Percentiles rank a stretch among this genome's conserved stretches.
Evolutionary conservation across 495 filamentous ascomycete species (phyloP).

Genomic region (Aspergillus baeticus): DNA sequence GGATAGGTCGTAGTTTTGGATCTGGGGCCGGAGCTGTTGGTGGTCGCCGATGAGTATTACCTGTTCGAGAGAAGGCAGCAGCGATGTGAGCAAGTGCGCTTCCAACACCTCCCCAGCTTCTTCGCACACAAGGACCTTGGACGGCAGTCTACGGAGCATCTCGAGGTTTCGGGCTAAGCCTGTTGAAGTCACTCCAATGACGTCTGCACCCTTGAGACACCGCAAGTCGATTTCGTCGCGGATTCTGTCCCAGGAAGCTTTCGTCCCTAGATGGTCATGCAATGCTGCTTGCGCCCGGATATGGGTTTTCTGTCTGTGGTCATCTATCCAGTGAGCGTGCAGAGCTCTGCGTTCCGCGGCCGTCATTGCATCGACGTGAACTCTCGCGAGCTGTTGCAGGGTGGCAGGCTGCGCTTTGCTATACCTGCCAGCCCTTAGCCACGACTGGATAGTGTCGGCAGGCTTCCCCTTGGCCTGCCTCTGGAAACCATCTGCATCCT

Average conservation of each 20-base stretch:
- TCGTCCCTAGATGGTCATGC: constrained; percentile 32
- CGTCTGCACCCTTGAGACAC: constrained; percentile 38
- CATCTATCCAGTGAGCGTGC: constrained; percentile 45
- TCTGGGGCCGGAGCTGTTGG: constrained; percentile 66
- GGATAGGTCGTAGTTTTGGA: constrained; percentile 63
- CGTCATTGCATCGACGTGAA: constrained; percentile 24
- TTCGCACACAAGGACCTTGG: constrained; percentile 73
- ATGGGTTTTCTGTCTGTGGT: constrained; percentile 29
- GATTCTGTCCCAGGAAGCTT: constrained; percentile 29
- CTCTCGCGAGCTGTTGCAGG: constrained; percentile 14
- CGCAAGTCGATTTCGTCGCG: constrained; percentile 37
- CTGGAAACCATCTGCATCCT: constrained; percentile 29
- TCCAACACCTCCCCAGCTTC: constrained; percentile 80
- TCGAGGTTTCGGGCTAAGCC: constrained; percentile 67
- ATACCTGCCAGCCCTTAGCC: constrained; percentile 18
- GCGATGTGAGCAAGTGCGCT: constrained; percentile 63
- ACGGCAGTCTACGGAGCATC: constrained; percentile 55
- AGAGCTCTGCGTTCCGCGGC: constrained; percentile 23
- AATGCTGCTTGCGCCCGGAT: constrained; percentile 32
- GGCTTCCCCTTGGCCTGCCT: constrained; percentile 22
- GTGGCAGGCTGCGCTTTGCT: constrained; percentile 10
- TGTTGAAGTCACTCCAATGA: constrained; percentile 77
- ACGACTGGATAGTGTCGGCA: constrained; percentile 27
- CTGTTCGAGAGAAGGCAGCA: constrained; percentile 71
- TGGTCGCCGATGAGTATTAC: constrained; percentile 78